Conservation (phyloP, 2,329 filamentous ascomycete species). For the Dactylellina haptotyla region DNA sequence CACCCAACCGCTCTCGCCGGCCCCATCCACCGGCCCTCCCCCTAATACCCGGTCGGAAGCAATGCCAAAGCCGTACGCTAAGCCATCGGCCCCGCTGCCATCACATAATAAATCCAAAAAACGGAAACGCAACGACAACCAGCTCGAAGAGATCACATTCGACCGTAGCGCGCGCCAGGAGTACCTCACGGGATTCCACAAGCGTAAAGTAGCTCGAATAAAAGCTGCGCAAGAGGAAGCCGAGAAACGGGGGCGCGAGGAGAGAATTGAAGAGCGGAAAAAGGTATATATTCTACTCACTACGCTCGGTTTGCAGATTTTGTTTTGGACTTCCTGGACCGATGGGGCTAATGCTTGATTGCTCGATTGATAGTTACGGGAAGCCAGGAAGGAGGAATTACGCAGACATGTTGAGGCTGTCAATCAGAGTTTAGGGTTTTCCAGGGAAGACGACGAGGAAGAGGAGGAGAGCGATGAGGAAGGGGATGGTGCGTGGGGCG, state of each 20-base stretch:
- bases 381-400: slow-evolving; percentile 82
- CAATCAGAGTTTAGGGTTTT: slow-evolving; percentile 71
- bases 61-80: slow-evolving; percentile 52
- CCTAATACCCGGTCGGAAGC: neutral
- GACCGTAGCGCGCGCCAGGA: slow-evolving; percentile 81
- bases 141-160: slow-evolving; percentile 83
- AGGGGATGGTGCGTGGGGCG: slow-evolving; percentile 73
- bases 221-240: slow-evolving; percentile 87
- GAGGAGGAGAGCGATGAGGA: slow-evolving; percentile 63
- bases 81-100: slow-evolving; percentile 13
- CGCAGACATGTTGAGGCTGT: slow-evolving; percentile 83
- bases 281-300: slow-evolving; percentile 68
- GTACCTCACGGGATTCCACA: slow-evolving; percentile 95
- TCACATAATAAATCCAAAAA: slow-evolving; percentile 70
- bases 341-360: neutral
- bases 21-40: neutral
- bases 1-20: neutral
- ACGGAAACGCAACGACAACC: slow-evolving; percentile 69
- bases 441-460: slow-evolving; percentile 60
- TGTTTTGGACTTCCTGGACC: slow-evolving; percentile 5
- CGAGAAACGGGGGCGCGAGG: slow-evolving; percentile 78
- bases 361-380: slow-evolving; percentile 72
- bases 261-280: slow-evolving; percentile 77
- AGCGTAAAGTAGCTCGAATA: slow-evolving; percentile 78
- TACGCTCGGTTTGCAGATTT: neutral